Evolutionary conservation across 371 early-diverging fungal species (phyloP).

Genomic region (Mortierella sp.): DNA sequence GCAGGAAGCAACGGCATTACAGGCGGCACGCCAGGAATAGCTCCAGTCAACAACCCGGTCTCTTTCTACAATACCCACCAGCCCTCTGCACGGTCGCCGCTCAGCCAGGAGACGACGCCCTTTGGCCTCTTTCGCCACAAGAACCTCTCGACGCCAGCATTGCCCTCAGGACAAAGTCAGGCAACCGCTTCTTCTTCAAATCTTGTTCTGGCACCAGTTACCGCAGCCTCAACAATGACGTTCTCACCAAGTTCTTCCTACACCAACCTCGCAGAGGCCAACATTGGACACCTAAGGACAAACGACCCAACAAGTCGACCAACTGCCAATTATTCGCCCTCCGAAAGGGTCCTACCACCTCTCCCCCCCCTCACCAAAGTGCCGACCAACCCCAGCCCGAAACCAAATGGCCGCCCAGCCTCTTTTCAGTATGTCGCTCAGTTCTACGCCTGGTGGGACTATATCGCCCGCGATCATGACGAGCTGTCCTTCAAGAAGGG

Average conservation of each 20-base stretch:
- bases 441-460: constrained; percentile 57
- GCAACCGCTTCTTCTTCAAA: constrained; percentile 35
- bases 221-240: constrained; percentile 16
- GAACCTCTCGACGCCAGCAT: constrained; percentile 53
- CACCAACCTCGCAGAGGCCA: constrained; percentile 40
- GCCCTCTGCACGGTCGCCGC: constrained; percentile 53
- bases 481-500: constrained; percentile 55
- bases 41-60: constrained; percentile 12
- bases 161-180: constrained; percentile 32
- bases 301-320: constrained; percentile 19
- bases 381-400: constrained; percentile 31
- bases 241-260: constrained; percentile 50
- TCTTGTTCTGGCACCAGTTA: constrained; percentile 34
- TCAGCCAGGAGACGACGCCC: constrained; percentile 56
- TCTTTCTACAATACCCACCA: constrained; percentile 50
- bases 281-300: constrained; percentile 16
- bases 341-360: constrained; percentile 38
- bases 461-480: constrained; percentile 52
- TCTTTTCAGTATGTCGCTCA: constrained; percentile 54
- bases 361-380: constrained; percentile 42
- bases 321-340: constrained; percentile 28
- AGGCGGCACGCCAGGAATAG: constrained; percentile 10
- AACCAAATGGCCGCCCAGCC: constrained; percentile 34
- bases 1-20: constrained; percentile 17
- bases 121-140: constrained; percentile 58